A percentile compares a stretch with the other conserved stretches of the same genome.
Conservation (phyloP, 371 early-diverging fungal genomes). For the Mucor sp. region DNA sequence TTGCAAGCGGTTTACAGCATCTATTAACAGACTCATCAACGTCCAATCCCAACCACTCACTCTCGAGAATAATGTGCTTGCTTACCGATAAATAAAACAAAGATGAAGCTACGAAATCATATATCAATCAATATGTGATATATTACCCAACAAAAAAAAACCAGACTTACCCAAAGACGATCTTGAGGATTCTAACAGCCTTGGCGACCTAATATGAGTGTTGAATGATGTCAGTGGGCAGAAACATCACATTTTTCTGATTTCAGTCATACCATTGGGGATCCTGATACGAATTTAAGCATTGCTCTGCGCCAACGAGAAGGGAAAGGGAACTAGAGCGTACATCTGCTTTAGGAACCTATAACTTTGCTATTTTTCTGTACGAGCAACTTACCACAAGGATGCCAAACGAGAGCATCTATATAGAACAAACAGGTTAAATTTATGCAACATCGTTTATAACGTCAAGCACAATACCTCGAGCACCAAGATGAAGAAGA, state of each 20-base stretch:
- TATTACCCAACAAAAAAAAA: no score
- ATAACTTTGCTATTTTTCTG: neutral
- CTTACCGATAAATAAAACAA: conserved; percentile 66
- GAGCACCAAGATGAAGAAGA: conserved; percentile 41
- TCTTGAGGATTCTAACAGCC: conserved; percentile 56
- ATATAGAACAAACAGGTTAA: conserved; percentile 21
- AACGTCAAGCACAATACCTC: conserved; percentile 35
- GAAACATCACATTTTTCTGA: neutral
- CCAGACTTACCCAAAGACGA: conserved; percentile 60
- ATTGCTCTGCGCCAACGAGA: conserved; percentile 60
- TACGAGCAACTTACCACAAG: conserved; percentile 35
- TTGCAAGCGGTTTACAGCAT: conserved; percentile 72
- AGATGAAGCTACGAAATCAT: conserved; percentile 52
- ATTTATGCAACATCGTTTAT: neutral
- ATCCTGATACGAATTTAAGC: conserved; percentile 54
- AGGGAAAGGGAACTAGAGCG: conserved; percentile 60
- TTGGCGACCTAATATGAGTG: conserved; percentile 36
- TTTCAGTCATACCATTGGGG: conserved; percentile 35
- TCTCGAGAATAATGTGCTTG: neutral
- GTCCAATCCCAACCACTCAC: neutral
- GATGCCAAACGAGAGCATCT: conserved; percentile 58
- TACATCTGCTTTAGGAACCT: neutral
- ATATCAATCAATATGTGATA: neutral
- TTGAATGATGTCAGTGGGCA: neutral
- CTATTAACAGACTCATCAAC: conserved; percentile 24